Conservation (phyloP, 2,329 filamentous ascomycete genomes). For the Dichotomopilus funicola region DNA sequence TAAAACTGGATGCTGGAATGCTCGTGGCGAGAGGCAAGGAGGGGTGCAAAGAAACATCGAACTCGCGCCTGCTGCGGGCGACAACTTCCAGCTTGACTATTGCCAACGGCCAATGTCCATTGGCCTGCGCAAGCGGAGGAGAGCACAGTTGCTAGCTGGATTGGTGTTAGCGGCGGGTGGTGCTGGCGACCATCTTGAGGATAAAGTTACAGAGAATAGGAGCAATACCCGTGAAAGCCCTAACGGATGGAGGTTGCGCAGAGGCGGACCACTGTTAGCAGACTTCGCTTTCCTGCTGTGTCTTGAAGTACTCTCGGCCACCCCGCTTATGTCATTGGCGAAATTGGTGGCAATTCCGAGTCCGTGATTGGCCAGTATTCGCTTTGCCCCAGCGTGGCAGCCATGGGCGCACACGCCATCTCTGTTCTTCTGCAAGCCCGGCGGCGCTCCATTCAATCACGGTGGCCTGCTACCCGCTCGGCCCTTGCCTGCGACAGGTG, state of each 20-base stretch:
- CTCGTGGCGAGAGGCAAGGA: no score
- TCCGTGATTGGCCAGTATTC: conserved; percentile 16
- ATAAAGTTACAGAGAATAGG: neutral
- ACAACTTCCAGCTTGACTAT: neutral
- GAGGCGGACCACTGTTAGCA: neutral
- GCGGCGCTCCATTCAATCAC: conserved; percentile 22
- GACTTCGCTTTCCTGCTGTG: fast-evolving
- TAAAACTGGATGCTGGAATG: no score
- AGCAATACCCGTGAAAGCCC: neutral
- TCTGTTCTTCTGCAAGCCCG: conserved; percentile 13
- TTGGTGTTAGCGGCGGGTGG: conserved; percentile 13
- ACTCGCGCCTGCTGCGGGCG: neutral
- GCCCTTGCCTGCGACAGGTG: conserved; percentile 19
- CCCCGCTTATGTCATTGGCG: conserved; percentile 18
- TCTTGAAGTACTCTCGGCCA: neutral
- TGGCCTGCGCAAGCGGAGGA: conserved; percentile 15
- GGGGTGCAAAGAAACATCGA: no score
- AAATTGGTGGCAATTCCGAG: neutral
- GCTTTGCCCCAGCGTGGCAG: conserved; percentile 11
- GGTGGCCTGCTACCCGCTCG: conserved; percentile 25
- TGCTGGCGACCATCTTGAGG: conserved; percentile 16
- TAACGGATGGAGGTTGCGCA: neutral
- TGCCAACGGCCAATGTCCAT: conserved; percentile 8
- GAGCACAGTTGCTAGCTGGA: conserved; percentile 18
- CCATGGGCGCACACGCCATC: conserved; percentile 15